These are phyloP conservation scores for Abrus precatorius DNA, from an alignment of 306 rosid genomes.

Conservation along the genomic window DNA sequence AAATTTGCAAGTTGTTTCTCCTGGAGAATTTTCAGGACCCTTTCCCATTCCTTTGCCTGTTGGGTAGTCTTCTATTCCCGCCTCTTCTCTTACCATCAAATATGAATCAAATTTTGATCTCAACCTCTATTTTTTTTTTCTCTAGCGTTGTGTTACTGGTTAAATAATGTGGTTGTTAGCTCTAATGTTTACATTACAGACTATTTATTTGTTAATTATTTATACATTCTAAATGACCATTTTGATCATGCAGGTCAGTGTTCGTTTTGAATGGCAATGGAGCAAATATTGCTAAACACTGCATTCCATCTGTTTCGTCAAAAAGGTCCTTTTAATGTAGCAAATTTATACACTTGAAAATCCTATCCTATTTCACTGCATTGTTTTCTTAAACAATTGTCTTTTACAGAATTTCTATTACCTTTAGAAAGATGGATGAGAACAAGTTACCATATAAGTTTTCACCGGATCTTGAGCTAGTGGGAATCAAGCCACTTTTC, in stretches of 20 bases:
- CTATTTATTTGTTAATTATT: background rate
- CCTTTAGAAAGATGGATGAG: constrained; percentile 70
- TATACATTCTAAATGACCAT: background rate
- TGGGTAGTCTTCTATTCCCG: constrained; percentile 54
- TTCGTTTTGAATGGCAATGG: constrained; percentile 65
- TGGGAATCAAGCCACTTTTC: constrained; percentile 52
- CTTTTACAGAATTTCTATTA: constrained; percentile 69
- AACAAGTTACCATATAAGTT: constrained; percentile 58
- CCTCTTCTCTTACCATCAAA: constrained; percentile 1
- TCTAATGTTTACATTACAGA: background rate
- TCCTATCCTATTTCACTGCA: background rate
- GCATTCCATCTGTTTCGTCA: constrained; percentile 60
- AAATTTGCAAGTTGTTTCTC: constrained; percentile 36
- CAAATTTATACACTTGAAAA: background rate
- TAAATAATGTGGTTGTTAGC: constrained; percentile 16
- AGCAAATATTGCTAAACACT: constrained; percentile 67
- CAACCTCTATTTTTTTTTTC: background rate
- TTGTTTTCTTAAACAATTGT: background rate
- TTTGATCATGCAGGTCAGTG: constrained; percentile 59
- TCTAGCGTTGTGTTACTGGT: background rate
- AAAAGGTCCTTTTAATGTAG: constrained; percentile 53
- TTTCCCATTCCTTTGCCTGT: constrained; percentile 52
- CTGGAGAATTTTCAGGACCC: constrained; percentile 66
- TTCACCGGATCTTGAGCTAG: constrained; percentile 55
- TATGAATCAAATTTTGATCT: constrained; percentile 9